Base-by-base conservation (phyloP, 2,329 filamentous ascomycete genomes). In the Colletotrichum horii region DNA sequence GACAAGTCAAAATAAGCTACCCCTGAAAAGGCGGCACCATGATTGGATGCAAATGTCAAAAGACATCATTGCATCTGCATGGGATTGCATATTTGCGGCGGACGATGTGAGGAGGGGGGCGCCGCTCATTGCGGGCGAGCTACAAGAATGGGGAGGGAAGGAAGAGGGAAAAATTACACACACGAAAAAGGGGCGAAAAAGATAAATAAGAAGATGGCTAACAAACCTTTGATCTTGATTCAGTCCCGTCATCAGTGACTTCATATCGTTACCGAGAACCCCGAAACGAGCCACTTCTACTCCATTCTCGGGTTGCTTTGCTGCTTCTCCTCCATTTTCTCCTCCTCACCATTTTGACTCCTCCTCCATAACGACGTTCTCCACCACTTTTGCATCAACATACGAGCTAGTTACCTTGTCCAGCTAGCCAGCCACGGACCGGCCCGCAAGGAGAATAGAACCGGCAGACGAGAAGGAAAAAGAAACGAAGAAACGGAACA, bases 201-300 rank as follows among this genome's bases (percentile, higher is more conserved):
- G 62, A 68, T 73, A 74, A 73, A 76, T 76, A 76, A 76, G 36
- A 75, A 75, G 74, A 76, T 74, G 74, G 74, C 70, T 70, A 66
- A 76, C 74, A 75, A 66, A 74, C 74, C 66, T 61, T 52, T 76
- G 52, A 24, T 60, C 43, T 69, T 71, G 43, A n/a, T 73, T 52
- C 67, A 70, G 67, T 65, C 38, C 36, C 43, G 48, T 58, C 56
- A 76, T 68, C 58, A 65, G 74, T 76, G 74, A 76, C 70, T 76
- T 76, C 58, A 73, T 61, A 73, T 67, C 64, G 24, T 52, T 62
- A 32, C 73, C 73, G 70, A 73, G 32, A 75, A 55, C 70, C 69
- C 70, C 58, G 58, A 76, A 58, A 60, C 72, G 74, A 74, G 68
- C 70, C 70, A 76, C 70, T 74, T 76, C 70, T 73, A 73, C 64